A percentile compares a stretch with the other conserved stretches of the same genome.
Conservation (phyloP, 768 basidiomycete species). For the Cystofilobasidium macerans region DNA sequence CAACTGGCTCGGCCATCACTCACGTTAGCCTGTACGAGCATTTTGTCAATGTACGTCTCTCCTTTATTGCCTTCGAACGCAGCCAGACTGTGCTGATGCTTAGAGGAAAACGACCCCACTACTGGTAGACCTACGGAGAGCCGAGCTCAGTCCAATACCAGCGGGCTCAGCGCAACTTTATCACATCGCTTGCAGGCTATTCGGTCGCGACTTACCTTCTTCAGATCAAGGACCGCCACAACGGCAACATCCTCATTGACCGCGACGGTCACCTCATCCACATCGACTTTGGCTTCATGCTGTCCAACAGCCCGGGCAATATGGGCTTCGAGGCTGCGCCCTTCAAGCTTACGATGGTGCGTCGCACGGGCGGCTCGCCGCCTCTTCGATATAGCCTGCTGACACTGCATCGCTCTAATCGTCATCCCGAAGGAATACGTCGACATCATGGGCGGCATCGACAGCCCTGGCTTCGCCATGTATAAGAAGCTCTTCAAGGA, state of each 20-base stretch:
- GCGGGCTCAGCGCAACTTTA: conserved; percentile 87
- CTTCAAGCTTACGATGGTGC: conserved; percentile 71
- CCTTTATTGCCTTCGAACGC: background rate
- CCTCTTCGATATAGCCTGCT: too few species aligned
- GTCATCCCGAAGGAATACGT: conserved; percentile 56
- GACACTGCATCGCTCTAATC: too few species aligned
- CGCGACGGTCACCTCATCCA: conserved; percentile 76
- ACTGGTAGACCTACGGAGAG: conserved; percentile 69
- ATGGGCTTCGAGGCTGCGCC: conserved; percentile 99
- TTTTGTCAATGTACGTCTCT: conserved; percentile 60
- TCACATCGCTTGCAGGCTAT: conserved; percentile 84
- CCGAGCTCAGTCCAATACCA: conserved; percentile 74
- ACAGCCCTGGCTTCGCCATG: conserved; percentile 62
- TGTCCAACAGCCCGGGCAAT: conserved; percentile 92
- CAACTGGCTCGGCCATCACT: conserved; percentile 59
- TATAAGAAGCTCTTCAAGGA: conserved; percentile 81
- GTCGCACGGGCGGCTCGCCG: background rate
- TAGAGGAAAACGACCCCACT: too few species aligned
- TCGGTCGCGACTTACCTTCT: conserved; percentile 91
- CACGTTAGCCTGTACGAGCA: conserved; percentile 87
- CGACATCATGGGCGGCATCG: conserved; percentile 81
- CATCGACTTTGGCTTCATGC: conserved; percentile 98
- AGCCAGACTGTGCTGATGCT: background rate
- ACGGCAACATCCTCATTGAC: conserved; percentile 94
- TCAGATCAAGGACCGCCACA: conserved; percentile 97